Percentiles rank a stretch among this genome's conserved stretches.
phyloP scores from a whole-genome alignment of 2,329 filamentous ascomycete genomes.

The Claviceps maximensis region DNA sequence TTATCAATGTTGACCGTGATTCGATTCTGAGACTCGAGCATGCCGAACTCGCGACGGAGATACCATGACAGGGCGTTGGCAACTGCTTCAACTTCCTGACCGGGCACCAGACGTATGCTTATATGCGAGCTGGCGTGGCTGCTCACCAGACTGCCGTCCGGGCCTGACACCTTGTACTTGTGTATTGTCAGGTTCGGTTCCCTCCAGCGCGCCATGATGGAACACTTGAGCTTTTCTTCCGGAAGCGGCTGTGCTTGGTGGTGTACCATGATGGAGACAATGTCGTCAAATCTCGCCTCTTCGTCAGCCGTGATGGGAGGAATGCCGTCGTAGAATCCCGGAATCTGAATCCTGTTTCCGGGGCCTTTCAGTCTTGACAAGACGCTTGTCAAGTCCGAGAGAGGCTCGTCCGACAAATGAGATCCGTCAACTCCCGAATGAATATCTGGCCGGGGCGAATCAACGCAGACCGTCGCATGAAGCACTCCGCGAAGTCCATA shows the following conservation, averaged over 20 bases:
- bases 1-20: slow-evolving; percentile 79
- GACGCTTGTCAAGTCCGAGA: slow-evolving; percentile 80
- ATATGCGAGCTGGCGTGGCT: slow-evolving; percentile 78
- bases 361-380: slow-evolving; percentile 70
- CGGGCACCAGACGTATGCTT: slow-evolving; percentile 83
- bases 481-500: slow-evolving; percentile 90
- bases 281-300: slow-evolving; percentile 69
- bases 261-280: slow-evolving; percentile 61
- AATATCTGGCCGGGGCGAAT: slow-evolving; percentile 74
- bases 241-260: slow-evolving; percentile 49
- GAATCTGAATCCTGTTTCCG: slow-evolving; percentile 70
- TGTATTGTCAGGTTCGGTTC: slow-evolving; percentile 92
- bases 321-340: slow-evolving; percentile 79
- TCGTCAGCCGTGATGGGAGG: slow-evolving; percentile 63
- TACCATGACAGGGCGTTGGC: slow-evolving; percentile 53
- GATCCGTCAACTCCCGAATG: slow-evolving; percentile 97
- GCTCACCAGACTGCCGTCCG: slow-evolving; percentile 84
- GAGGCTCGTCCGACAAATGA: slow-evolving; percentile 73
- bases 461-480: slow-evolving; percentile 79
- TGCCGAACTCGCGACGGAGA: slow-evolving; percentile 55
- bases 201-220: slow-evolving; percentile 86
- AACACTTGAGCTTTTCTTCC: slow-evolving; percentile 61
- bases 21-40: slow-evolving; percentile 67
- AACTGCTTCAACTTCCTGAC: slow-evolving; percentile 75
- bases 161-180: slow-evolving; percentile 81